Conservation (phyloP, 345 rosid genomes). For the Eucalyptus cloeziana region DNA sequence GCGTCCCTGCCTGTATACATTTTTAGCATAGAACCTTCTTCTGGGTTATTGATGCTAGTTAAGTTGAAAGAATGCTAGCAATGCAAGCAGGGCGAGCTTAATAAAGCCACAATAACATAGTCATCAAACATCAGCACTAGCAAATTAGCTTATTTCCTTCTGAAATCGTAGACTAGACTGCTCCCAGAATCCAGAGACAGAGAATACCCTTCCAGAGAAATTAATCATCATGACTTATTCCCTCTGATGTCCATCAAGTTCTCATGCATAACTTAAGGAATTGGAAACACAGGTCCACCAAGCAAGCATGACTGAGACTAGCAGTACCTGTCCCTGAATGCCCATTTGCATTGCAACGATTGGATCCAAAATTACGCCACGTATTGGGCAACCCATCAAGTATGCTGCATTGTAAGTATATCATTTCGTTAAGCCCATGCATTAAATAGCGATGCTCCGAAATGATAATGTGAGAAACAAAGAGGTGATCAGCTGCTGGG, state of each 20-base stretch:
- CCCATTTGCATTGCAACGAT: constrained; percentile 87
- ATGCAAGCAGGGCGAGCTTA: background rate
- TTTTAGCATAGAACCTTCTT: background rate
- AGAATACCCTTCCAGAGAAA: background rate
- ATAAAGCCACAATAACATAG: background rate
- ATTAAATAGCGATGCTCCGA: background rate
- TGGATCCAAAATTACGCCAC: constrained; percentile 91
- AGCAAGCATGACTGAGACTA: background rate
- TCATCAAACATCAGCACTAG: background rate
- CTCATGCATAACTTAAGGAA: background rate
- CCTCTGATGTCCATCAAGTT: background rate
- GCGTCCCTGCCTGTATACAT: constrained; percentile 77
- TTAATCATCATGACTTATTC: background rate
- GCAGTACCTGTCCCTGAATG: constrained; percentile 82
- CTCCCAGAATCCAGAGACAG: background rate
- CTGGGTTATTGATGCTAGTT: background rate
- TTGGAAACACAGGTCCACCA: background rate
- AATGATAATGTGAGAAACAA: background rate
- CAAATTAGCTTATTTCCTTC: background rate
- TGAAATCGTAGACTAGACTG: background rate
- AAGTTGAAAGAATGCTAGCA: background rate
- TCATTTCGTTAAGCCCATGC: background rate
- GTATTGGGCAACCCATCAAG: constrained; percentile 94
- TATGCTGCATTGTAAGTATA: constrained; percentile 38
- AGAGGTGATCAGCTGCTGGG: background rate